Percentiles rank a stretch among this genome's conserved stretches.
These are phyloP conservation scores for Styphnolobium japonicum DNA, from an alignment of 306 rosid species.

Conservation along the genomic window DNA sequence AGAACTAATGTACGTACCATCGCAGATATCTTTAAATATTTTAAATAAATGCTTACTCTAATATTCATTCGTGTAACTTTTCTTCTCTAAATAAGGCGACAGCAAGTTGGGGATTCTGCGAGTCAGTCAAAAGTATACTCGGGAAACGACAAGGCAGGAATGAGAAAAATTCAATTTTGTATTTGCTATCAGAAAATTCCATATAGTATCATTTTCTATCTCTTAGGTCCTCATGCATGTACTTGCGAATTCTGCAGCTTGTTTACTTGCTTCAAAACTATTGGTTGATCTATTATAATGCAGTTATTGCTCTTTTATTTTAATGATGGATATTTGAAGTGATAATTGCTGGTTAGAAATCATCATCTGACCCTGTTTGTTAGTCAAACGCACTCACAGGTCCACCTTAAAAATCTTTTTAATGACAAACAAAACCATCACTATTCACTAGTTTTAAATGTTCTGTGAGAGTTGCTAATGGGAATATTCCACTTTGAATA, in stretches of 20 bases:
- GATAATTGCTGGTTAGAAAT: not conserved
- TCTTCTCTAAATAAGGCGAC: not conserved
- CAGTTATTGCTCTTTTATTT: not conserved
- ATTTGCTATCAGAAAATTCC: not conserved
- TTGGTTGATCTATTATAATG: not conserved
- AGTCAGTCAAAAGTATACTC: not conserved
- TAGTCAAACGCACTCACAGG: not conserved
- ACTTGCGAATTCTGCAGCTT: not conserved
- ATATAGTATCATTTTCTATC: not conserved
- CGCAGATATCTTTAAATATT: too few relatives aligned
- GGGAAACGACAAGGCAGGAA: not conserved
- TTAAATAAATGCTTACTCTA: too few relatives aligned
- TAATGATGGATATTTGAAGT: not conserved
- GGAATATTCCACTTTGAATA: not conserved
- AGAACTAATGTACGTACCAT: too few relatives aligned
- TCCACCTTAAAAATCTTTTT: not conserved
- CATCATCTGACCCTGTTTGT: not conserved
- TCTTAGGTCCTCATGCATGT: not conserved
- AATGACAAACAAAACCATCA: not conserved
- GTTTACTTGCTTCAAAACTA: not conserved
- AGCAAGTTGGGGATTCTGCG: not conserved
- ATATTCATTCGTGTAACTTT: too few relatives aligned
- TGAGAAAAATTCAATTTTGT: not conserved
- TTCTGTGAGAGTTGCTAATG: not conserved
- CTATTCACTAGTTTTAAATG: too few relatives aligned